Evolutionary conservation across 371 early-diverging fungal species (phyloP).

Genomic region (Mucor circinelloides): DNA sequence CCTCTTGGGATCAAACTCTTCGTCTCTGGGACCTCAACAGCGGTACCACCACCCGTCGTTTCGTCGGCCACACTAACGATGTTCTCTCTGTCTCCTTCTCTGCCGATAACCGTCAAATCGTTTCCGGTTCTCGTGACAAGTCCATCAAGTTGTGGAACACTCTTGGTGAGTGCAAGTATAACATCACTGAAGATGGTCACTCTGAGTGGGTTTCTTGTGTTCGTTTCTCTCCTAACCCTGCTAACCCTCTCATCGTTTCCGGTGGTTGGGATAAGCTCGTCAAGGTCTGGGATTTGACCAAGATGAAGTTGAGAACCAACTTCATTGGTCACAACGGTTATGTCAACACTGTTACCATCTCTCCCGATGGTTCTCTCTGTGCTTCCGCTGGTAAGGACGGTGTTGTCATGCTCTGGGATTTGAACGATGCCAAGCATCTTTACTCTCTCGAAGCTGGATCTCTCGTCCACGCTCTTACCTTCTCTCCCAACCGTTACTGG

Average conservation of each 20-base stretch:
- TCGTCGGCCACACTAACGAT: conserved; percentile 97
- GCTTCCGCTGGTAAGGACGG: conserved; percentile 99
- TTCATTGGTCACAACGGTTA: conserved; percentile 98
- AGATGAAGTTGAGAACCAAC: conserved; percentile 98
- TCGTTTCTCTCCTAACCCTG: conserved; percentile 98
- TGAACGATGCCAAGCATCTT: conserved; percentile 99
- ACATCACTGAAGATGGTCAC: conserved; percentile 93
- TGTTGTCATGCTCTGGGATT: conserved; percentile 98
- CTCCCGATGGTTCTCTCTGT: conserved; percentile 99
- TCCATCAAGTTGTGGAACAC: conserved; percentile 99
- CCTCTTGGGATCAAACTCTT: conserved; percentile 99
- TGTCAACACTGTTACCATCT: conserved; percentile 97
- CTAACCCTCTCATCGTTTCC: conserved; percentile 96
- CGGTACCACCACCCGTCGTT: conserved; percentile 92
- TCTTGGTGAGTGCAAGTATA: conserved; percentile 98
- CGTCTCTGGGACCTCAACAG: conserved; percentile 97
- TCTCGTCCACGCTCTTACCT: conserved; percentile 95
- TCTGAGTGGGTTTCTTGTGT: conserved; percentile 98
- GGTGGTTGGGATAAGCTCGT: conserved; percentile 99
- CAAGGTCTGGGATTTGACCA: conserved; percentile 99
- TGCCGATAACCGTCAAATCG: conserved; percentile 98
- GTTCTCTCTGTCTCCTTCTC: conserved; percentile 98
- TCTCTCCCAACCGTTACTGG: conserved; percentile 99
- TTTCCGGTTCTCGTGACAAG: conserved; percentile 97
- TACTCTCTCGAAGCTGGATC: conserved; percentile 98